Evolutionary conservation across 176 grass and related monocot genomes (phyloP).

Genomic region (Thalia dealbata): DNA sequence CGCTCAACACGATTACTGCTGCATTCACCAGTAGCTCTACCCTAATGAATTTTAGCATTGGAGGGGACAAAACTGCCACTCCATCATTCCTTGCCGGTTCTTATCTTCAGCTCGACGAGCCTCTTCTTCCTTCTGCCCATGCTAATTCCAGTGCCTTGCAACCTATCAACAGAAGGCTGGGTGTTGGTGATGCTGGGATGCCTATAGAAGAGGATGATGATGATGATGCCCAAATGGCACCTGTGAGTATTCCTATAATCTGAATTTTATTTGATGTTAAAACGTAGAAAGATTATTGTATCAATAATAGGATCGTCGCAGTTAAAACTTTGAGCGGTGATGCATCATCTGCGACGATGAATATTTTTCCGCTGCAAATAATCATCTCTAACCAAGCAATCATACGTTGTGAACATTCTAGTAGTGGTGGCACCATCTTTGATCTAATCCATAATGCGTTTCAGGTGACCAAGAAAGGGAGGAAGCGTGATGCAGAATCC

Average conservation of each 20-base stretch:
- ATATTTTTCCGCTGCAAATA: not conserved
- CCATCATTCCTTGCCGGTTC: constrained; percentile 24
- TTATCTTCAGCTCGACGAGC: constrained; percentile 11
- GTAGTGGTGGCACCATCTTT: constrained; percentile 10
- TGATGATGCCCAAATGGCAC: constrained; percentile 1
- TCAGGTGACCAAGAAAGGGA: constrained; percentile 46
- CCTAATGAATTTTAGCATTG: not conserved
- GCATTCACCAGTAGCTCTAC: not conserved
- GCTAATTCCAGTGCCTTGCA: not conserved
- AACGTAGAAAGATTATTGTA: constrained; percentile 35
- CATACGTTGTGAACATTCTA: too few species aligned
- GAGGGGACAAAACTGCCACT: not conserved
- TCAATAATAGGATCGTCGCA: not conserved
- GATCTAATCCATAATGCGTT: constrained; percentile 15
- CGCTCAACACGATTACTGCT: constrained; percentile 20
- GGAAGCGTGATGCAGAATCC: constrained; percentile 18
- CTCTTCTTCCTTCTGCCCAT: not conserved
- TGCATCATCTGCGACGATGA: not conserved
- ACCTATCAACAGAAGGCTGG: constrained; percentile 26
- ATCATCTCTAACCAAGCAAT: not conserved
- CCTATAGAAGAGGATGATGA: constrained; percentile 7
- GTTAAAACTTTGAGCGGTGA: constrained; percentile 24
- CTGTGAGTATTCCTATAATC: too few species aligned
- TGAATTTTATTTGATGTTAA: constrained; percentile 3
- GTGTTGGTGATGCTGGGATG: constrained; percentile 13